Percentiles rank a stretch among this genome's conserved stretches.
Evolutionary conservation across 169 alveolate genomes (phyloP).

Genomic region (Theileria equi): DNA sequence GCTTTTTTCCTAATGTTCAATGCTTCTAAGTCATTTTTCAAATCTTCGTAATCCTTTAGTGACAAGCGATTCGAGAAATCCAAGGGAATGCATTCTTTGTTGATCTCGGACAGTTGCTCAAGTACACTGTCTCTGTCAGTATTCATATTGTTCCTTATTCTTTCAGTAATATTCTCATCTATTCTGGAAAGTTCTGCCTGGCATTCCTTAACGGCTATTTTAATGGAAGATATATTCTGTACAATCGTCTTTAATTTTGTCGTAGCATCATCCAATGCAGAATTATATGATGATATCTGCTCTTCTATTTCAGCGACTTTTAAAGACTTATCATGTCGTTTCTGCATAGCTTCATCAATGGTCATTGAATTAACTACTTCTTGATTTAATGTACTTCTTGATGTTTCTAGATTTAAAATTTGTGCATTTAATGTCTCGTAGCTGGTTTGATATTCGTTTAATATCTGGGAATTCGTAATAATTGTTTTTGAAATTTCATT

Average conservation of each 20-base stretch:
- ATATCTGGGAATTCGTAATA: constrained; percentile 27
- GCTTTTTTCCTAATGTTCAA: constrained; percentile 19
- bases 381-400: not conserved
- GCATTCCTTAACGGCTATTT: constrained; percentile 1
- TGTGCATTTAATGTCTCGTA: constrained; percentile 9
- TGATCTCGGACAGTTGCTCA: constrained; percentile 12
- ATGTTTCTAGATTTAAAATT: not conserved
- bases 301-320: not conserved
- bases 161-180: not conserved
- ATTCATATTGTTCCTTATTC: not conserved
- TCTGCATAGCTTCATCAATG: not conserved
- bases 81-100: not conserved
- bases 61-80: not conserved
- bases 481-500: constrained; percentile 22
- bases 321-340: not conserved
- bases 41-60: not conserved
- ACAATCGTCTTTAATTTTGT: not conserved
- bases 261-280: not conserved
- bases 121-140: not conserved
- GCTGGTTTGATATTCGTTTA: constrained; percentile 31
- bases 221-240: not conserved
- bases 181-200: not conserved
- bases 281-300: not conserved
- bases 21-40: constrained; percentile 14
- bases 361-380: not conserved